A percentile compares a stretch with the other conserved stretches of the same genome.
Conservation (phyloP, 2,329 filamentous ascomycete species). For the Microcyclosporella mali region DNA sequence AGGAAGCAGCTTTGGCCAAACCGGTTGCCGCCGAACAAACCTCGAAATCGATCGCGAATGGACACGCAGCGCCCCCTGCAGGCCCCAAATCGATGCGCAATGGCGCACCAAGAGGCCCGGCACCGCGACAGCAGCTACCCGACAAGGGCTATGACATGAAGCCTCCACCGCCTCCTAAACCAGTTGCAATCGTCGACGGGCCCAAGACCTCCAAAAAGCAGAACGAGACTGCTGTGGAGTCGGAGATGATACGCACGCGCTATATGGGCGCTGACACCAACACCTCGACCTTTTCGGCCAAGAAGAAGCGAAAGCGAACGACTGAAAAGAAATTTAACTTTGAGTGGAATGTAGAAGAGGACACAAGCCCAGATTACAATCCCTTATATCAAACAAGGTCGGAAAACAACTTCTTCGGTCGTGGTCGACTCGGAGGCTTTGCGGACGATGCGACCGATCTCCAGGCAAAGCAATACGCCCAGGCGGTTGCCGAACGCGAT, state of each 20-base stretch:
- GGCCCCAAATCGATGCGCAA: slow-evolving; percentile 64
- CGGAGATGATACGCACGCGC: slow-evolving; percentile 65
- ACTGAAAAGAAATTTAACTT: slow-evolving; percentile 99
- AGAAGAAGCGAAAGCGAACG: slow-evolving; percentile 90
- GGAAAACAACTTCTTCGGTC: slow-evolving; percentile 63
- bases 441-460: slow-evolving; percentile 51
- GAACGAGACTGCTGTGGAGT: slow-evolving; percentile 58
- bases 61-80: slow-evolving; percentile 36
- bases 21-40: slow-evolving; percentile 37
- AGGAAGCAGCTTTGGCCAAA: slow-evolving; percentile 62
- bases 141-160: slow-evolving; percentile 48
- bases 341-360: slow-evolving; percentile 92
- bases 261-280: slow-evolving; percentile 92
- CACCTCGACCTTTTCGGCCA: slow-evolving; percentile 80
- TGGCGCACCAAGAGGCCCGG: slow-evolving; percentile 45
- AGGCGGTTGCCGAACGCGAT: slow-evolving; percentile 68
- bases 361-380: slow-evolving; percentile 79
- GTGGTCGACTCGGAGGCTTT: slow-evolving; percentile 62
- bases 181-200: slow-evolving; percentile 32
- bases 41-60: slow-evolving; percentile 4
- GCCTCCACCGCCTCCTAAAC: slow-evolving; percentile 43
- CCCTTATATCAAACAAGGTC: slow-evolving; percentile 67
- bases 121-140: slow-evolving; percentile 40
- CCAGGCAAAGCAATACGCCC: slow-evolving; percentile 52
- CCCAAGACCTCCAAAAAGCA: slow-evolving; percentile 39